These are phyloP conservation scores for Ogataea trehaloabstinens DNA, from an alignment of 805 yeast genomes.

Conservation along the genomic window DNA sequence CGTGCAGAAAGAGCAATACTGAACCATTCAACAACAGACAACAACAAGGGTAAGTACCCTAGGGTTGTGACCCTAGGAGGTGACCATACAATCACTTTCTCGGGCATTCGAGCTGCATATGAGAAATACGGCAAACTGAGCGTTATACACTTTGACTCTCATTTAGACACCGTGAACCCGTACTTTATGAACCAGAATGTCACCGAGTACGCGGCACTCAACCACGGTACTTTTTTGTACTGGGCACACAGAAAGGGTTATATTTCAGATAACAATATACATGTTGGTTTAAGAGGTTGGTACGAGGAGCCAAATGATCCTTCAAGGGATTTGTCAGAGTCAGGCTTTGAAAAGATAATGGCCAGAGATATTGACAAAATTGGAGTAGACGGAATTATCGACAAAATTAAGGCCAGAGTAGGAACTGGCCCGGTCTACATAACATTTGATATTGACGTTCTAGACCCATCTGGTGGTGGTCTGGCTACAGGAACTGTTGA, in stretches of 20 bases:
- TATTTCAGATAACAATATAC: conserved; percentile 44
- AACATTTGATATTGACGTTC: conserved; percentile 53
- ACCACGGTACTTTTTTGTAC: conserved; percentile 66
- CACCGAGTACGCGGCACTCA: conserved; percentile 48
- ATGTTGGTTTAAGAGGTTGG: conserved; percentile 64
- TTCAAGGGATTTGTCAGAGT: conserved; percentile 37
- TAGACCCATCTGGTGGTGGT: conserved; percentile 72
- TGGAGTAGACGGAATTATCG: conserved; percentile 37
- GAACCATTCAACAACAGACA: conserved; percentile 28
- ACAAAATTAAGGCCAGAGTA: conserved; percentile 32
- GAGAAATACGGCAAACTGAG: conserved; percentile 47
- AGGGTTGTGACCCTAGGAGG: conserved; percentile 57
- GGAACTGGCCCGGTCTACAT: conserved; percentile 42
- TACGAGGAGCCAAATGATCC: conserved; percentile 37
- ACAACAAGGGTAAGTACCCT: conserved; percentile 28
- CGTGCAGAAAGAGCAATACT: conserved; percentile 47
- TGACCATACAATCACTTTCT: conserved; percentile 56
- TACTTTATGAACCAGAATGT: conserved; percentile 56
- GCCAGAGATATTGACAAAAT: conserved; percentile 44
- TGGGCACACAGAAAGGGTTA: conserved; percentile 66
- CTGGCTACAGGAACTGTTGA: conserved; percentile 76
- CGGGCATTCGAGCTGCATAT: conserved; percentile 49
- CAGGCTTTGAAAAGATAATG: conserved; percentile 33
- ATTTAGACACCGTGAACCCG: conserved; percentile 72
- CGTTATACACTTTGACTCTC: conserved; percentile 66